These are phyloP conservation scores for Chrysoporthe deuterocubensis DNA, from an alignment of 2,329 filamentous ascomycete genomes.

Conservation along the genomic window DNA sequence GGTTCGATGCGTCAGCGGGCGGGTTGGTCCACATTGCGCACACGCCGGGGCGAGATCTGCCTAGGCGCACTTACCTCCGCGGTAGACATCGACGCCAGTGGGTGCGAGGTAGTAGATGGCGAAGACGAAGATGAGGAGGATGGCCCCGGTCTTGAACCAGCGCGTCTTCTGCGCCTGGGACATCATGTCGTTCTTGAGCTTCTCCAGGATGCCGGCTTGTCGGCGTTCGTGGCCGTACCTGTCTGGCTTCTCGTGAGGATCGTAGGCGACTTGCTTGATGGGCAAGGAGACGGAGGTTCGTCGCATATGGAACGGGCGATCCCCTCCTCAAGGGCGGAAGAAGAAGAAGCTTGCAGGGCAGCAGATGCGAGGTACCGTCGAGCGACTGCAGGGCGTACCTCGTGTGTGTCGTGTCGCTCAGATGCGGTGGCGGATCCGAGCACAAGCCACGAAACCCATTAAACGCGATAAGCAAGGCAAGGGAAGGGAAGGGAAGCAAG, in stretches of 20 bases:
- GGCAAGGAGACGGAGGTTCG: constrained; percentile 68
- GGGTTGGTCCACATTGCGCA: neutral
- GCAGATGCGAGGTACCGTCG: neutral
- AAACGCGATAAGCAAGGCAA: constrained; percentile 23
- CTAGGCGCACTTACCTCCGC: constrained; percentile 44
- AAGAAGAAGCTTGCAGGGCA: constrained; percentile 14
- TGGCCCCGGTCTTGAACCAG: constrained; percentile 68
- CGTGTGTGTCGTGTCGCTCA: neutral
- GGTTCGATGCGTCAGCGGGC: neutral
- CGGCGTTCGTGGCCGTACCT: constrained; percentile 58
- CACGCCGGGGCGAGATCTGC: neutral
- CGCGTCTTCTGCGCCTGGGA: constrained; percentile 68
- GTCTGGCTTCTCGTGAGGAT: constrained; percentile 68
- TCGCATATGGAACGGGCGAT: constrained; percentile 54
- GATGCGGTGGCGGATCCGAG: constrained; percentile 11
- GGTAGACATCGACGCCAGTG: constrained; percentile 58
- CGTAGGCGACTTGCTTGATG: constrained; percentile 59
- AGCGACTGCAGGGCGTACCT: neutral
- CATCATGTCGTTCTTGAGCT: constrained; percentile 62
- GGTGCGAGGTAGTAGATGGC: constrained; percentile 69
- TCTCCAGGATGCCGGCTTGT: constrained; percentile 54
- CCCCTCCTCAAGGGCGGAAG: constrained; percentile 30
- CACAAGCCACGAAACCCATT: constrained; percentile 28
- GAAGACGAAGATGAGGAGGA: constrained; percentile 62
- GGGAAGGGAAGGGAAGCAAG: constrained; percentile 23